Base-by-base conservation (phyloP, 106 monocot genomes). In the Apostasia ramifera region DNA sequence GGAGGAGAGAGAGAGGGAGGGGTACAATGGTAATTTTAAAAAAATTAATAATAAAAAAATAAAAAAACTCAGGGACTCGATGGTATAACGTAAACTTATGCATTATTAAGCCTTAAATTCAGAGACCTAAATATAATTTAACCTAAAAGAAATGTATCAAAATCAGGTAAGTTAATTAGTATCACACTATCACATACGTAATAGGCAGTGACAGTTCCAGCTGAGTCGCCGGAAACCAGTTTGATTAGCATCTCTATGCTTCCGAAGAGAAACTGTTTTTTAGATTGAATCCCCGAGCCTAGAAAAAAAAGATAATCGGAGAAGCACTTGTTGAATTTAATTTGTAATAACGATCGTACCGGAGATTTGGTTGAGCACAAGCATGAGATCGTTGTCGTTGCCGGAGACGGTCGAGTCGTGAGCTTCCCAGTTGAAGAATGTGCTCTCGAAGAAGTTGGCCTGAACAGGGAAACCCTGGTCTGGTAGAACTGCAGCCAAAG, bases 181-280 rank as follows among this genome's bases (percentile, higher is more conserved):
- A 5, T 2, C n/a, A 74, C 82, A 61, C 70, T 8, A 5, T 2
- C n/a, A 74, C 82, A 61, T 73, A 88, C 88, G 56, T 88, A 85
- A 56, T 78, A 82, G 14, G 88, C 74, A 8, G 88, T 85, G 15
- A 88, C 88, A 43, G 79, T 88, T 39, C 88, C 84, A 39, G 84
- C 88, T 47, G 84, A 88, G 50, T 88, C 79, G 9, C 74, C 84
- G 1, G 81, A 68, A 10, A 88, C 88, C 47, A 88, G 55, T 39
- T 85, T 79, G 41, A 88, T 81, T 0, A 53, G 68, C 83, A 81
- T 77, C 66, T 75, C 64, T 55, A 87, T 71, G 39, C 74, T 80
- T 60, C 80, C 79, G 49, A 71, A 80, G 43, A 77, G 74, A 48
- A 67, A 87, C 47, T 80, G 72, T 11, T 74, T 70, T 61, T 66